Base-by-base conservation (phyloP, 1,284 basidiomycete species). In the Cutaneotrichosporon cutaneum region DNA sequence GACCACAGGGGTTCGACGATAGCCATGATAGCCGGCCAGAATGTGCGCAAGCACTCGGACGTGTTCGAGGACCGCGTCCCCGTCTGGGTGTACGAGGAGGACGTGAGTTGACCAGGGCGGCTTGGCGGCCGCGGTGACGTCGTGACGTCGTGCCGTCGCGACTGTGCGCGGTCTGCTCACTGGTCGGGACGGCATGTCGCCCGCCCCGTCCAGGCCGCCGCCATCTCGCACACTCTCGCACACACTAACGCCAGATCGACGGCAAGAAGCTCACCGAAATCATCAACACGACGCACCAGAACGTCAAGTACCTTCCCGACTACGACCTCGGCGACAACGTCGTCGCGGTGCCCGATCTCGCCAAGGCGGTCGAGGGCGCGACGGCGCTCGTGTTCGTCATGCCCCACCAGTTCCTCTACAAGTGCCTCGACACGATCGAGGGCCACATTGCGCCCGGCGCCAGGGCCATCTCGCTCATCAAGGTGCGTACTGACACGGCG, bases 301-400 rank as follows among this genome's bases (percentile, higher is more conserved):
- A 77, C 62, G 72, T 72, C 54, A 78, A 78, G 65, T 82, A 82
- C 68, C 77, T 85, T 4, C 83, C 84, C 2, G 82, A 81, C 14
- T 76, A 84, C 60, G 65, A 77, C 54, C 74, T 86, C 1, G 80
- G 82, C 2, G 78, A 81, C 18, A 83, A 84, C 64, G 80, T 85
- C 33, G 70, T 81, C 3, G 84, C 84, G 32, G 74, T 82, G 13
- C 81, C 83, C 2, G 81, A 82, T 62, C 67, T 84, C 1, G 68
- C 74, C 11, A 80, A 84, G 61, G 80, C 83, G 1, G 78, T 83
- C 56, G 73, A 82, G 58, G 83, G 73, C 26, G 84, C 84, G 3
- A 84, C 83, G 3, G 80, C 82, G 4, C 69, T 86, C 36, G 80
- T 85, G 52, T 85, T 86, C 64, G 85, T 86, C 39, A 74, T 83